Base-by-base conservation (phyloP, 352 stramenopile genomes). In the Phytophthora pinifolia region DNA sequence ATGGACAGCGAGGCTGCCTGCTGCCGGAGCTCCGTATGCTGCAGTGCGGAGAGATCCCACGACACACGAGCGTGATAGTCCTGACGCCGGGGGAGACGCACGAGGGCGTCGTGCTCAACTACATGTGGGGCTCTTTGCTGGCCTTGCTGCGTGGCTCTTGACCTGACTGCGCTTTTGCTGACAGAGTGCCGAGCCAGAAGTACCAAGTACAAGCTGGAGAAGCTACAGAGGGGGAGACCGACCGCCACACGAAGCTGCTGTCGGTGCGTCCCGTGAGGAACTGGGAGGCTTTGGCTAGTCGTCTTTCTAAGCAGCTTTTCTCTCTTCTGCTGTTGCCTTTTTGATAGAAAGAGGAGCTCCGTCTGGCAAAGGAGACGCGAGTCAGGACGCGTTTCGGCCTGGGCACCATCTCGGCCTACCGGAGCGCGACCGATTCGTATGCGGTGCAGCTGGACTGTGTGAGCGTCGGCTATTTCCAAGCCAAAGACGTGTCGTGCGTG, bases 11-110 rank as follows among this genome's bases (percentile, higher is more conserved):
- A 33, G 68, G 63, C 4, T 81, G 64, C 17, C 22, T 91, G 15
- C 44, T 91, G 15, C 81, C 81, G 6, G 76, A 85, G 60, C 66
- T 89, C 37, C 74, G 62, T 4, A 89, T 91, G 78, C 58, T 91
- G 42, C 72, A 76, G 46, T 88, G 74, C 15, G 81, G 76, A 13
- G 81, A 91, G 58, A 72, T 91, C 27, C 76, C 81, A 20, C 73
- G 67, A 52, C 65, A 67, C 14, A 84, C 78, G 30, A 54, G 48
- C 18, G 78, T 91, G 38, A 57, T 71, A 17, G 20, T 67, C 25
- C 12, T 58, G 17, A 14, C 9, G 30, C 10, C 10, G 22, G 22
- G 22, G 22, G 22, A 3, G 25, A 52, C 4, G 31, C 3, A 15
- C 22, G 38, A 47, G 31, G 62, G 61, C 30, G 29, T 47, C 15